phyloP scores from a whole-genome alignment of 2,329 filamentous ascomycete genomes.

The Cercospora zeina region DNA sequence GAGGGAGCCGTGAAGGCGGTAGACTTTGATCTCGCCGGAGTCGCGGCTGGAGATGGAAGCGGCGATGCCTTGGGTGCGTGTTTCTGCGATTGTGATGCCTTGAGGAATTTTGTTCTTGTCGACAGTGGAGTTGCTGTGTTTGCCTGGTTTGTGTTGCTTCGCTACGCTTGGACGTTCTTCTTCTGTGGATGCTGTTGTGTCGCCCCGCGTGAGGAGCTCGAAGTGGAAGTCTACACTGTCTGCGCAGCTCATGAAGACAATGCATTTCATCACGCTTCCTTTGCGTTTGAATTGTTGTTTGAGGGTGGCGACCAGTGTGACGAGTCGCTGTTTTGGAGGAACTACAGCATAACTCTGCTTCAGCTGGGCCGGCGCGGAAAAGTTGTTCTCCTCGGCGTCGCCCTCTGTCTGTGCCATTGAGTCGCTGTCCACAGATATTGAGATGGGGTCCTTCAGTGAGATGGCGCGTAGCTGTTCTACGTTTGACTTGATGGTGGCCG shows the following conservation, averaged over 20 bases:
- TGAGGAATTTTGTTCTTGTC: conserved; percentile 46
- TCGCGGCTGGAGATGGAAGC: conserved; percentile 56
- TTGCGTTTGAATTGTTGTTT: conserved; percentile 85
- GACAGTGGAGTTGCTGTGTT: conserved; percentile 25
- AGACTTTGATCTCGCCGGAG: conserved; percentile 70
- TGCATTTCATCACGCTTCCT: conserved; percentile 93
- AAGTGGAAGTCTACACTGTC: conserved; percentile 98
- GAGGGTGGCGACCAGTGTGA: conserved; percentile 79
- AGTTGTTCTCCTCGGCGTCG: conserved; percentile 56
- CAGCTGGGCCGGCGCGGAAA: conserved; percentile 84
- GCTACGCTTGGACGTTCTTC: conserved; percentile 29
- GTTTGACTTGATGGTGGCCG: conserved; percentile 96
- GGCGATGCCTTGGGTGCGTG: conserved; percentile 54
- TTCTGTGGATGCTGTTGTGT: conserved; percentile 38
- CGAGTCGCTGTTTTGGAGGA: conserved; percentile 84
- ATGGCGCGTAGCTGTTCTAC: conserved; percentile 93
- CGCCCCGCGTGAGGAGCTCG: conserved; percentile 66
- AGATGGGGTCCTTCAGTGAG: conserved; percentile 86
- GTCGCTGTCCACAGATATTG: conserved; percentile 69
- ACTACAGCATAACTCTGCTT: conserved; percentile 89
- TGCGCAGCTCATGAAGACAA: conserved; percentile 94
- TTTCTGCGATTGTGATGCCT: conserved; percentile 44
- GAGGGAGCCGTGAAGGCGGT: conserved; percentile 89
- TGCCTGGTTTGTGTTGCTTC: conserved; percentile 28
- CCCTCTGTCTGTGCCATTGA: conserved; percentile 49